A percentile compares a stretch with the other conserved stretches of the same genome.
Conservation (phyloP, 2,329 filamentous ascomycete species). For the Coleophoma cylindrospora region DNA sequence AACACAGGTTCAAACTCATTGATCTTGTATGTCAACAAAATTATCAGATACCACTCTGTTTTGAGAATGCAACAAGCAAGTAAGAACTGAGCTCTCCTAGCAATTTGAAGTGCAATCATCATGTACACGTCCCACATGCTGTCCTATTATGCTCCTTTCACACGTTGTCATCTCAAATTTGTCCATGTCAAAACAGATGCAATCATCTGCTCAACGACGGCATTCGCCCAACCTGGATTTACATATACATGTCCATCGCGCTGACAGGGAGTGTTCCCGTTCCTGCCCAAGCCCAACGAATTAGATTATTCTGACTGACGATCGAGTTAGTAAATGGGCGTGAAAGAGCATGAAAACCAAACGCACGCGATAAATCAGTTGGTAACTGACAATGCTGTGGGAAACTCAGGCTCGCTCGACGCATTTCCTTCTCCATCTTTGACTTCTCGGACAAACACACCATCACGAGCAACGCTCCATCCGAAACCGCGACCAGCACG, state of each 20-base stretch:
- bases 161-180: too few relatives aligned
- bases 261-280: conserved; percentile 18
- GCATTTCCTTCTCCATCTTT: conserved; percentile 4
- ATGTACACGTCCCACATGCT: too few relatives aligned
- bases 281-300: conserved; percentile 23
- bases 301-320: conserved; percentile 15
- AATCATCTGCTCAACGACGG: too few relatives aligned
- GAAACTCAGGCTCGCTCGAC: conserved; percentile 5
- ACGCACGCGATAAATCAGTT: conserved; percentile 5
- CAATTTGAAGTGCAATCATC: too few relatives aligned
- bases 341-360: not conserved
- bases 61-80: too few relatives aligned
- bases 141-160: too few relatives aligned
- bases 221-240: too few relatives aligned
- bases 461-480: conserved; percentile 40
- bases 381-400: conserved; percentile 20
- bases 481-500: conserved; percentile 26
- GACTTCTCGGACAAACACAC: conserved; percentile 36
- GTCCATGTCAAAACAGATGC: too few relatives aligned
- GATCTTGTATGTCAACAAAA: too few relatives aligned
- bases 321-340: conserved; percentile 3
- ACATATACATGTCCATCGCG: conserved; percentile 13
- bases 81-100: too few relatives aligned
- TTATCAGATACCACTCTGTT: too few relatives aligned
- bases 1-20: too few relatives aligned